Base-by-base conservation (phyloP, 2,329 filamentous ascomycete species). In the Calcarisporium arbuscula region DNA sequence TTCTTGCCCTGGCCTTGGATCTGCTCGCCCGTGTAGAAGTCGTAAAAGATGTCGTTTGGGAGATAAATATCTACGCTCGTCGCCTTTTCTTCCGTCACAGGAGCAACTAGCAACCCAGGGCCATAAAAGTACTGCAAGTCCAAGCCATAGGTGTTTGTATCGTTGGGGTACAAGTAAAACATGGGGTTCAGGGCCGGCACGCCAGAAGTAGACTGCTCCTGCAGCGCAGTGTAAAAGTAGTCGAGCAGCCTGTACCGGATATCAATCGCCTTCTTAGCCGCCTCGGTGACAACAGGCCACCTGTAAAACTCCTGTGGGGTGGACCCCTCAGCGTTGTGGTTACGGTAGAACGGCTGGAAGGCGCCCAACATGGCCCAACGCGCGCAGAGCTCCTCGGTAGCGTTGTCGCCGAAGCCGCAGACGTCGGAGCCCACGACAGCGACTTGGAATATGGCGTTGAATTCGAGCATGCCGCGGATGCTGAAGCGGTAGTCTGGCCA, bases 161-260 rank as follows among this genome's bases (percentile, higher is more conserved):
- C 71, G 14, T 54, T 25, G 4, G 69, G 83, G 52, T 88, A 89
- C 19, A 76, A 52, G 62, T 80, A 90, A 60, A 83, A 86, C 36
- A 88, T 57, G 0, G 85, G 84, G 46, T 77, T 77, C 35, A 87
- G 62, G 43, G 79, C 64, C 0, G 85, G 82, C 2, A 68, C 70
- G 21, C 85, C 85, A 17, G 70, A 70, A 14, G 64, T 49, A 19
- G 67, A 71, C 53, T 85, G 74, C 37, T 62, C 59, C 51, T 79
- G 65, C 46, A 87, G 66, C 1, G 78, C 75, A 2, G 84, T 88
- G 65, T 90, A 89, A 40, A 85, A 68, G 60, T 89, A 89, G 49
- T 88, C 84, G n/a, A 90, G 66, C n/a, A 89, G 65, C 20, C 74
- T 70, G 61, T 89, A 89, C n/a, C 85, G 73, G 30, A 79, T 77